phyloP scores from a whole-genome alignment of 2,329 filamentous ascomycete species.

The Nemania abortiva region DNA sequence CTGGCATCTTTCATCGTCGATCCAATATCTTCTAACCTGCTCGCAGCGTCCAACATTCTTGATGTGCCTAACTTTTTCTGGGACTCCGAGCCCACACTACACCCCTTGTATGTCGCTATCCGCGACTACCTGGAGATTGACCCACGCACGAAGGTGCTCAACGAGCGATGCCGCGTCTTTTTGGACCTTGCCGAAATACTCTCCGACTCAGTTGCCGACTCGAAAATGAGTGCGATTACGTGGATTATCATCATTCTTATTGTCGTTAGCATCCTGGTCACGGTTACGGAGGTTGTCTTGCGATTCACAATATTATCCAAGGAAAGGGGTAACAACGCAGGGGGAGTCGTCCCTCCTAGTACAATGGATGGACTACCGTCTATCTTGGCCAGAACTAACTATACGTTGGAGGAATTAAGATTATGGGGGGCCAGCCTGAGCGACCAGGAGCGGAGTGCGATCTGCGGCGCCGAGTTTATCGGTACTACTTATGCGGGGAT shows the following conservation, averaged over 20 bases:
- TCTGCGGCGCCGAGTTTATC: slow-evolving; percentile 49
- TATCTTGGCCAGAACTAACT: slow-evolving; percentile 46
- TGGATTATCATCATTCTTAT: slow-evolving; percentile 99
- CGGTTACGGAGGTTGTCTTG: slow-evolving; percentile 87
- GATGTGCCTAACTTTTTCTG: slow-evolving; percentile 98
- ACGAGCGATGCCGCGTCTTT: slow-evolving; percentile 96
- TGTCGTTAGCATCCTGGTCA: slow-evolving; percentile 89
- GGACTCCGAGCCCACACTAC: slow-evolving; percentile 94
- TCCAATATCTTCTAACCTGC: slow-evolving; percentile 35
- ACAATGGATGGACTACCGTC: slow-evolving; percentile 38
- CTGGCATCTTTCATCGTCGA: slow-evolving; percentile 16
- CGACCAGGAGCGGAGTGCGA: slow-evolving; percentile 47
- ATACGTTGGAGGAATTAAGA: slow-evolving; percentile 49
- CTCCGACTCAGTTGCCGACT: slow-evolving; percentile 89
- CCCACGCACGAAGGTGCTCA: slow-evolving; percentile 93
- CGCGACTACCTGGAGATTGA: slow-evolving; percentile 98
- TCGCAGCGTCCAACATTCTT: slow-evolving; percentile 87
- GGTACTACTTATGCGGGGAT: slow-evolving; percentile 48
- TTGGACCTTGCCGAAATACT: slow-evolving; percentile 95
- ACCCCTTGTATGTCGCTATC: slow-evolving; percentile 93
- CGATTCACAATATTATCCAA: slow-evolving; percentile 80
- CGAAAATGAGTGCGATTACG: slow-evolving; percentile 95
- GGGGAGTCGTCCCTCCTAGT: slow-evolving; percentile 26
- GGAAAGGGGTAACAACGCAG: slow-evolving; percentile 52
- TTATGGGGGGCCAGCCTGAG: slow-evolving; percentile 48